phyloP scores from a whole-genome alignment of 2,329 filamentous ascomycete species.

The Coniochaeta ligniaria region DNA sequence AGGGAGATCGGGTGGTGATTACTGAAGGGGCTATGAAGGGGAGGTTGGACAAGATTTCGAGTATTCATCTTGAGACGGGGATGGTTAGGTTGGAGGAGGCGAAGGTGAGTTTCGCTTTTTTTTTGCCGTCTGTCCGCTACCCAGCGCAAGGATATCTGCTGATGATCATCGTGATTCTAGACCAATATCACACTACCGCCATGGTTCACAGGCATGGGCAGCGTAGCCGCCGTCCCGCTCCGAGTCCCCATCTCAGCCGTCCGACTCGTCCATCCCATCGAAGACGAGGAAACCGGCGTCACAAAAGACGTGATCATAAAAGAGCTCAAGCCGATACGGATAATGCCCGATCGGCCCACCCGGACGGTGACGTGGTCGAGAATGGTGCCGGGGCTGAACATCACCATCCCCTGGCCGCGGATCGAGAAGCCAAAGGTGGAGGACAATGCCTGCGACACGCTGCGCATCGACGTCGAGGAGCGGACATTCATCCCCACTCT shows the following conservation, averaged over 20 bases:
- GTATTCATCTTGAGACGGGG: constrained; percentile 46
- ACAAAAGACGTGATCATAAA: constrained; percentile 72
- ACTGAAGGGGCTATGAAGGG: constrained; percentile 73
- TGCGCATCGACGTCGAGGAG: constrained; percentile 67
- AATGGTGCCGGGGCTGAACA: constrained; percentile 63
- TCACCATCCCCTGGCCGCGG: constrained; percentile 71
- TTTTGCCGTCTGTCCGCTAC: neutral
- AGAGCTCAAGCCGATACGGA: constrained; percentile 49
- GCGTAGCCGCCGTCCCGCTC: constrained; percentile 40
- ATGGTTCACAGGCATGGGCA: constrained; percentile 29
- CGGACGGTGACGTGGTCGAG: constrained; percentile 43
- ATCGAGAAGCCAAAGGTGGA: constrained; percentile 38
- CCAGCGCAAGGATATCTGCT: neutral
- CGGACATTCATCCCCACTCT: constrained; percentile 74
- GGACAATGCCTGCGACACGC: constrained; percentile 62
- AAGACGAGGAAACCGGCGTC: constrained; percentile 55
- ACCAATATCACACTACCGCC: constrained; percentile 26
- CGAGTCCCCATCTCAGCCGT: constrained; percentile 64
- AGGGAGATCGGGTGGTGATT: constrained; percentile 75
- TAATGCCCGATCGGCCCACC: constrained; percentile 41
- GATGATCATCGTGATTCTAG: constrained; percentile 14
- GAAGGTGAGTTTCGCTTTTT: constrained; percentile 41
- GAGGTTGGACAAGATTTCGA: constrained; percentile 67
- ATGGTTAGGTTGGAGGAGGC: constrained; percentile 57
- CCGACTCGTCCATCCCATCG: constrained; percentile 73